These are phyloP conservation scores for Pseudozyma sp. DNA, from an alignment of 1,284 basidiomycete genomes.

Conservation along the genomic window DNA sequence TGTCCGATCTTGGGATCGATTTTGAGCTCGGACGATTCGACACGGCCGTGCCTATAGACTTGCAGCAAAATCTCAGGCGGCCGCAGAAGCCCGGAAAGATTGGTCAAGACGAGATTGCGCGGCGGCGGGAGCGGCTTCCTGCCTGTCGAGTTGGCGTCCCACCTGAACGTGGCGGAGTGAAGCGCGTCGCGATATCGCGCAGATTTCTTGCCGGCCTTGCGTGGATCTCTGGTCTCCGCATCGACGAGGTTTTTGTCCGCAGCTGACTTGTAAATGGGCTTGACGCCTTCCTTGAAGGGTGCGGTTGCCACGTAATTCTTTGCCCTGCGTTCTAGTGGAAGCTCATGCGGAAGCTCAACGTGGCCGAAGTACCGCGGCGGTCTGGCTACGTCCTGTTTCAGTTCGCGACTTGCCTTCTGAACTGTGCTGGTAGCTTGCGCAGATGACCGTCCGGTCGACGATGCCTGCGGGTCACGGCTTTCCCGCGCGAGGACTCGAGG, in stretches of 20 bases:
- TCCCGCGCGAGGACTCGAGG: background rate
- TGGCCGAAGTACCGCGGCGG: conserved; percentile 32
- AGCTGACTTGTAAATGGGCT: conserved; percentile 7
- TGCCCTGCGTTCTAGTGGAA: conserved; percentile 27
- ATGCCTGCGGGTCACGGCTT: background rate
- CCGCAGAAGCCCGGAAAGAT: conserved; percentile 79
- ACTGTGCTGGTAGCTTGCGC: background rate
- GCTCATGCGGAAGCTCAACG: conserved; percentile 51
- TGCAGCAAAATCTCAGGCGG: conserved; percentile 77
- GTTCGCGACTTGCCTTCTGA: background rate
- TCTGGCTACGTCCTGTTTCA: background rate
- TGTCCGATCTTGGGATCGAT: conserved; percentile 83
- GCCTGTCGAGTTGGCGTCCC: conserved; percentile 80
- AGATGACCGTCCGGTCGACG: background rate
- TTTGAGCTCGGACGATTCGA: conserved; percentile 81
- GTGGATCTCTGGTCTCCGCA: conserved; percentile 14
- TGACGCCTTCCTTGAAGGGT: conserved; percentile 11
- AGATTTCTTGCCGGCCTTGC: conserved; percentile 10
- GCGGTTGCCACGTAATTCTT: conserved; percentile 22
- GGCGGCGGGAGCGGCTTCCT: conserved; percentile 78
- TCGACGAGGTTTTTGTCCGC: conserved; percentile 26
- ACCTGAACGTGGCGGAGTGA: conserved; percentile 71
- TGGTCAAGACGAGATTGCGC: conserved; percentile 77
- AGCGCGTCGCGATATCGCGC: conserved; percentile 16
- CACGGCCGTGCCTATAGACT: conserved; percentile 77